phyloP scores from a whole-genome alignment of 768 basidiomycete genomes.

The Pulveroboletus sp. region DNA sequence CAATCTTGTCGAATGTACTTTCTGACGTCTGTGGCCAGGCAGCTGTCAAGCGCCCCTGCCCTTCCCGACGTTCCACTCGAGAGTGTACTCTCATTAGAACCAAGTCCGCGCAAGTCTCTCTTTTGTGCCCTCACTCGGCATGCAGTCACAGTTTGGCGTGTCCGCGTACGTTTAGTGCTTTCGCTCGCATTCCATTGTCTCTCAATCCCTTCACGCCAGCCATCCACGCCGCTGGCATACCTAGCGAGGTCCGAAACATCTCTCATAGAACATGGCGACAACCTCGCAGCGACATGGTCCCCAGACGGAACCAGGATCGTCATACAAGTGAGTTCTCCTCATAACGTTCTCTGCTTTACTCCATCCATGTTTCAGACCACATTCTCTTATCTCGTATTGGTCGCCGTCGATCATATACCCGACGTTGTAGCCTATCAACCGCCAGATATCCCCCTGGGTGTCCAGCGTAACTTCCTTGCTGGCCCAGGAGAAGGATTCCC shows the following conservation, averaged over 20 bases:
- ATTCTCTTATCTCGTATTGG: constrained; percentile 73
- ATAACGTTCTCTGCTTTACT: constrained; percentile 1
- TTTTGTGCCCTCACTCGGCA: constrained; percentile 74
- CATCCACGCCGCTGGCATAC: constrained; percentile 67
- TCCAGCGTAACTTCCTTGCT: constrained; percentile 67
- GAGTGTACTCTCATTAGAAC: constrained; percentile 51
- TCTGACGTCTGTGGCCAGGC: constrained; percentile 75
- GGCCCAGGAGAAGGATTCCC: constrained; percentile 80
- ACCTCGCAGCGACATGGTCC: constrained; percentile 73
- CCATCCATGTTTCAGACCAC: constrained; percentile 54
- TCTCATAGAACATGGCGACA: constrained; percentile 81
- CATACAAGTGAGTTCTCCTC: constrained; percentile 59
- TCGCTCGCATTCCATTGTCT: neutral
- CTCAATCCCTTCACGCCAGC: constrained; percentile 40
- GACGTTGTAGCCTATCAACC: constrained; percentile 56
- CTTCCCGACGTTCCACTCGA: constrained; percentile 62
- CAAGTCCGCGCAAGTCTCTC: constrained; percentile 73
- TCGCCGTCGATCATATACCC: constrained; percentile 58
- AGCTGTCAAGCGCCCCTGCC: constrained; percentile 67
- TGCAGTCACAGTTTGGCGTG: constrained; percentile 78
- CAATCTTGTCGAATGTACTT: constrained; percentile 63
- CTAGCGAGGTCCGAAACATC: constrained; percentile 76
- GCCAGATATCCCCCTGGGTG: constrained; percentile 43
- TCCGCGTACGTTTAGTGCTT: constrained; percentile 56
- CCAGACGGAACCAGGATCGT: constrained; percentile 78